Evolutionary conservation across 106 monocot species (phyloP), one percentile per base, ranked within the genome.

Genomic region (Ottelia alismoides): DNA sequence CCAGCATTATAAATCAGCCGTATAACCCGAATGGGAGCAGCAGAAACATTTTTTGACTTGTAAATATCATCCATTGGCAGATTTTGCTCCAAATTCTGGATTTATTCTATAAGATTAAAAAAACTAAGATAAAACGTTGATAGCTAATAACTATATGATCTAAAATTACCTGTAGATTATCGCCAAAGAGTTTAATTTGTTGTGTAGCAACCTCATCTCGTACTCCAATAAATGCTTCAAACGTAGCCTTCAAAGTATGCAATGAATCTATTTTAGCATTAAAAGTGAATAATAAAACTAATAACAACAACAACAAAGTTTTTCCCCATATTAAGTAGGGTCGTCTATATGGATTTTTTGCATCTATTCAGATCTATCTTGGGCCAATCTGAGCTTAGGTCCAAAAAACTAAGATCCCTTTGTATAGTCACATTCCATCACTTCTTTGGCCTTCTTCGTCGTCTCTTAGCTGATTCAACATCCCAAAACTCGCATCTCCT

Each of bases 211-310:
- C 27, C 63, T 88, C 84, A 70, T 94, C 93, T 51, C 81, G 74
- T 75, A 94, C 78, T 64, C 94, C 94, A 58, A 96, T 55, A 64
- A 88, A 96, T 57, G 88, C 78, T 65, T 96, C 94, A 72, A 96
- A 96, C 45, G 94, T 84, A 63, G 94, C 94, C 86, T 87, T 73
- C 50, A 74, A 10, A 62, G 21, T 21, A 65, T 47, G 20, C n/a
- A n/a, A n/a, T n/a, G n/a, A n/a, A n/a, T n/a, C n/a, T n/a, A n/a
- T n/a, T n/a, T n/a, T n/a, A n/a, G n/a, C n/a, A n/a, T n/a, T n/a
- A n/a, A n/a, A n/a, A n/a, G n/a, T n/a, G n/a, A n/a, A n/a, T n/a
- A n/a, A n/a, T n/a, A n/a, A n/a, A n/a, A n/a, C n/a, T n/a, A n/a
- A n/a, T n/a, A n/a, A n/a, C n/a, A n/a, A n/a, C n/a, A n/a, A n/a